These are phyloP conservation scores for Colletotrichum chrysophilum DNA, from an alignment of 2,329 filamentous ascomycete species.

Conservation along the genomic window DNA sequence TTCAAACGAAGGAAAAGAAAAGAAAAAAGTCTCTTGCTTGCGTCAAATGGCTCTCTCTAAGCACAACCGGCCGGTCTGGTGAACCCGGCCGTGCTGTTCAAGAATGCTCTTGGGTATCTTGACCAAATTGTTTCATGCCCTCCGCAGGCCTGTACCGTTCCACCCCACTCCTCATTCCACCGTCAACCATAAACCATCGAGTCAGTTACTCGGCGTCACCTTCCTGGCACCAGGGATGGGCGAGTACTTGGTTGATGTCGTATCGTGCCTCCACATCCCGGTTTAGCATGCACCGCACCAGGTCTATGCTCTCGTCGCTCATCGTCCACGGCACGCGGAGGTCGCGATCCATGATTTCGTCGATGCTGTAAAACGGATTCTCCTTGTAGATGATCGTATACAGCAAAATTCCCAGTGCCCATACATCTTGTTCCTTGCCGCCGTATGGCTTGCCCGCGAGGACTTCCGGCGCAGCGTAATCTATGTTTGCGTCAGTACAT, in stretches of 20 bases:
- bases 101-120: constrained; percentile 23
- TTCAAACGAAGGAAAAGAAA: neutral
- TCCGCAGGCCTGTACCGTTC: neutral
- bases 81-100: constrained; percentile 13
- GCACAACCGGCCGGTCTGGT: neutral
- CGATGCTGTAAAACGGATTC: constrained; percentile 98
- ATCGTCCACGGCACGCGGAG: constrained; percentile 87
- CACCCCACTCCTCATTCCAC: neutral
- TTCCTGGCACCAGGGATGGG: constrained; percentile 79
- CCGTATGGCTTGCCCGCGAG: constrained; percentile 89
- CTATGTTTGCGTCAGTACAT: constrained; percentile 48
- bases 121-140: constrained; percentile 17
- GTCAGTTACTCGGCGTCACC: constrained; percentile 15
- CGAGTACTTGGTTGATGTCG: constrained; percentile 85
- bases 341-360: constrained; percentile 98
- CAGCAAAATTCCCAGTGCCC: constrained; percentile 94
- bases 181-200: neutral
- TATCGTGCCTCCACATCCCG: constrained; percentile 83
- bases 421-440: constrained; percentile 97
- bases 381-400: constrained; percentile 99
- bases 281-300: constrained; percentile 91
- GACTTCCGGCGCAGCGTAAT: constrained; percentile 98
- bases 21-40: constrained; percentile 6
- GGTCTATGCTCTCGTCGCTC: constrained; percentile 90
- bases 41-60: constrained; percentile 20